Conservation (phyloP, 805 yeast genomes). For the Millerozyma acaciae region DNA sequence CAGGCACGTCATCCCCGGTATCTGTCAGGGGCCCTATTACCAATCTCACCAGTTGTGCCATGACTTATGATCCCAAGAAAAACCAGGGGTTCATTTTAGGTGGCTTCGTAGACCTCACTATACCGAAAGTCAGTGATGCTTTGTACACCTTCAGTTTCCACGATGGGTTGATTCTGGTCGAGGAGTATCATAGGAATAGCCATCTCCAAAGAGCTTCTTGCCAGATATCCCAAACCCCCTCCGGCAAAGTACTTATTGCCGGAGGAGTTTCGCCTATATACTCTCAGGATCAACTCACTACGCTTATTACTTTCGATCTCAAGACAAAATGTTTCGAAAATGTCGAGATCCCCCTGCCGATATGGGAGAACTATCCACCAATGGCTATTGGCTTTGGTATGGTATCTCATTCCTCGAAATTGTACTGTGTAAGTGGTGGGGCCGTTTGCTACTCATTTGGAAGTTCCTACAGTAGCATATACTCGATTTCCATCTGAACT, state of each 20-base stretch:
- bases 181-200: conserved; percentile 17
- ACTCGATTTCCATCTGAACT: no score
- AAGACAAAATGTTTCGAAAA: conserved; percentile 10
- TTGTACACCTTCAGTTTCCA: conserved; percentile 31
- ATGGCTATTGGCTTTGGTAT: conserved; percentile 54
- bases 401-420: conserved; percentile 17
- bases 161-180: conserved; percentile 14
- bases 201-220: conserved; percentile 50
- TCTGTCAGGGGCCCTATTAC: conserved; percentile 17
- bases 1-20: conserved; percentile 9
- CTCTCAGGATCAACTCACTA: conserved; percentile 28
- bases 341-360: conserved; percentile 24
- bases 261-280: conserved; percentile 54
- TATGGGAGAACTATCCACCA: conserved; percentile 43
- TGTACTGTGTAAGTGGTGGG: conserved; percentile 56
- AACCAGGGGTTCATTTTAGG: conserved; percentile 45
- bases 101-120: conserved; percentile 33
- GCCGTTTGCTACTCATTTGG: conserved; percentile 85
- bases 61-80: conserved; percentile 23
- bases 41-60: conserved; percentile 31
- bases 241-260: conserved; percentile 37
- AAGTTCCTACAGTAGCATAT: conserved; percentile 28
- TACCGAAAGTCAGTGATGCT: conserved; percentile 27
- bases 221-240: conserved; percentile 25
- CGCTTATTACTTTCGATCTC: conserved; percentile 35